Evolutionary conservation across 2,329 filamentous ascomycete genomes (phyloP), one percentile per base, ranked within the genome.

Genomic region (Clarireedia hainanense): DNA sequence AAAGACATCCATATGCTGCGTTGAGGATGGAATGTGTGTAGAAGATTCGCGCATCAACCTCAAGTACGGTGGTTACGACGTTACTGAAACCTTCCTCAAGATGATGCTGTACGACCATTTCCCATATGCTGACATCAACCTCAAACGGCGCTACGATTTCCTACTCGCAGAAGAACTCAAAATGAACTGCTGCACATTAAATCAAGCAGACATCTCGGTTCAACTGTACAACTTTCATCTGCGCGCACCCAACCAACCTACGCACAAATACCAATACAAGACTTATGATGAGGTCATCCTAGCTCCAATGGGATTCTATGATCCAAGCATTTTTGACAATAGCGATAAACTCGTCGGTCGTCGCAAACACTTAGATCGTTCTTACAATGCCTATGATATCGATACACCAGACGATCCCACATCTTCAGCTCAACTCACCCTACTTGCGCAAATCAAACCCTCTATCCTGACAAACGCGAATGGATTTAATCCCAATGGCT

Each of bases 61-160:
- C 61, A 97, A 99, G 70, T 95, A 87, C 65, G 94, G 94, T 50
- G 94, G 94, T 1, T 85, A 81, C 65, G 94, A 99, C 70, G 88
- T 97, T 39, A 97, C 94, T 0, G 90, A 96, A 65, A 88, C 89
- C 0, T 96, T 99, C 66, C 80, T 96, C 69, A 96, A 94, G 73
- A 97, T 97, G 92, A 91, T 97, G 87, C 81, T 99, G 2, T 91
- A 88, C 71, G 91, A 96, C 70, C 88, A 94, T 65, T 96, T 99
- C 65, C 92, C 95, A 5, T 99, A 99, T 69, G 81, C 87, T 48
- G 91, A 96, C 20, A 95, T 99, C 73, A 96, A 99, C 68, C 77
- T 99, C 27, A 85, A 84, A 70, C 81, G 91, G 53, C 83, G 94
- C 48, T 95, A 96, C 67, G 94, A 99, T 69, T 96, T 92, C 63